Evolutionary conservation across 2,329 filamentous ascomycete genomes (phyloP), one percentile per base, ranked within the genome.

Genomic region (Nigrospora osmanthi): DNA sequence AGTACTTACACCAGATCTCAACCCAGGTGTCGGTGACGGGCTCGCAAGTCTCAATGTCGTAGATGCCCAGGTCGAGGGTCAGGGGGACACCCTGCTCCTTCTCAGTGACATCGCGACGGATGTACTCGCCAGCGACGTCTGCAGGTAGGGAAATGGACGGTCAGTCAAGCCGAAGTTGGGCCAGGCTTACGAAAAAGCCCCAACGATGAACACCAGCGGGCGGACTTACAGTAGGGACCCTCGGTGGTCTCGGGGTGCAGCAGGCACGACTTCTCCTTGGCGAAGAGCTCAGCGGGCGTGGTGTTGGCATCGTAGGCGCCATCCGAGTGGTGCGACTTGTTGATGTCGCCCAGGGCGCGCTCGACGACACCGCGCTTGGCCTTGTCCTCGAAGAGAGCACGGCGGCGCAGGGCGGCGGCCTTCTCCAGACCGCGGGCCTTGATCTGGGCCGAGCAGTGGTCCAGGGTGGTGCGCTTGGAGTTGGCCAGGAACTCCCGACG

Each of bases 11-110:
- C 75, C 76, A 80, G 51, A 76, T 69, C 53, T 79, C 74, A 14
- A 78, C 55, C 46, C 65, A 72, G 12, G 67, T 64, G 41, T 71
- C 58, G 2, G 69, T 63, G 1, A 78, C 65, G 9, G 71, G 68
- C 53, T 75, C 60, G 59, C 76, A 80, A 4, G 74, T 78, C 38
- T 68, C 62, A 31, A 75, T 65, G 48, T 80, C 75, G 43, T 78
- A 66, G 44, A 79, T 63, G 56, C 78, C 75, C 48, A 75, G 66
- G 51, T 76, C 73, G 11, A 78, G 57, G 4, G 67, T 66, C 35
- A 78, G 57, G 17, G 67, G 65, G 28, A 80, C 62, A 40, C 75
- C 76, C 11, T 53, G 49, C 54, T 78, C 65, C 12, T 61, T 60
- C 38, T 76, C 72, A 14, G 61, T 65, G 32, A 79, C 58, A 50